Evolutionary conservation across 192 early-diverging fungal species (phyloP), one percentile per base, ranked within the genome.

Genomic region (Spinellus fusiger): DNA sequence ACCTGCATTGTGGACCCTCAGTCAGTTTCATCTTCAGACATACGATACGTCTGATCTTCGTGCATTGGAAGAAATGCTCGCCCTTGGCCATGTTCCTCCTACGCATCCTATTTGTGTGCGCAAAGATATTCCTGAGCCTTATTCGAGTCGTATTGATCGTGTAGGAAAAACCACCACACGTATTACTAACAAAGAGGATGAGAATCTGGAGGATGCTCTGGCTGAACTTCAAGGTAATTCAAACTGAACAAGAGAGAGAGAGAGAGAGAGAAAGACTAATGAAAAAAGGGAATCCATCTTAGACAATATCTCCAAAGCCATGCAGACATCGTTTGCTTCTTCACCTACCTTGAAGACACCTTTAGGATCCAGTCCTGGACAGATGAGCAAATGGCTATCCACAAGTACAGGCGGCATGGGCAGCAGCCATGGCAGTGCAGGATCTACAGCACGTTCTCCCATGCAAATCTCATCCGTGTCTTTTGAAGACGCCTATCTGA

Each of bases 401-500:
- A 66, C 66, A n/a, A 65, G 66, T 53, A 63, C 64, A 1, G 63
- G 64, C 40, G 62, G 33, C 25, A 59, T 31, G 22, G 34, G 15
- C 34, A 33, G 53, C 38, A 47, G 31, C n/a, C 22, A 54, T 16
- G 56, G 25, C 15, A 44, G 18, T 10, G 46, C 44, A n/a, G 33
- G 28, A 32, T 47, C 22, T 4, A 49, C 40, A 18, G 25, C 58
- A 13, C 40, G 58, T 4, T 54, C 35, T 2, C 48, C 52, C 13
- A 33, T 46, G 3, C 31, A 28, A 3, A 47, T 25, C 28, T 49
- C 77, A 28, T 71, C 76, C 10, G 40, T 81, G 12, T 84, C 82
- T 0, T 84, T 84, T 74, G 82, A 84, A 62, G 82, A 84, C 54
- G 82, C 82, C 3, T 77, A 77, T 46, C 49, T 78, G 49, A 77